phyloP scores from a whole-genome alignment of 2,329 filamentous ascomycete genomes.

The Cercospora citrullina region DNA sequence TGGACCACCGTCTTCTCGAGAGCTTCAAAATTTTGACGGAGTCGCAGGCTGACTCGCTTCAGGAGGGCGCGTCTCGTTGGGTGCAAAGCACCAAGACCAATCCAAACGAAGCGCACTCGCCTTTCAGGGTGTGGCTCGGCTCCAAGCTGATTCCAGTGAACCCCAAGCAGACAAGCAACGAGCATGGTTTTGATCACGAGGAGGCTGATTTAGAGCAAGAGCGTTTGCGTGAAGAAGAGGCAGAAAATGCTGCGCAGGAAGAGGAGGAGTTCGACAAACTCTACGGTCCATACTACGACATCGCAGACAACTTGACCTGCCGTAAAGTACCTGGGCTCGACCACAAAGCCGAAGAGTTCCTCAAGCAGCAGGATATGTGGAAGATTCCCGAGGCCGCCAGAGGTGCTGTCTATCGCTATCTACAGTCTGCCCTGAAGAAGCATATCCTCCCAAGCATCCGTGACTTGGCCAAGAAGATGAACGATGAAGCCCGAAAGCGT shows the following conservation, averaged over 20 bases:
- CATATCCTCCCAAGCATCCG: conserved; percentile 52
- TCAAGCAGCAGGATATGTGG: conserved; percentile 58
- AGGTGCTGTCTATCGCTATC: conserved; percentile 65
- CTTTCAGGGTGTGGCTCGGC: conserved; percentile 60
- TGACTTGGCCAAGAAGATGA: conserved; percentile 52
- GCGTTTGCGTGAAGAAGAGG: conserved; percentile 61
- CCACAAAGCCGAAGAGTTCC: conserved; percentile 40
- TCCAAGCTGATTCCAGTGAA: conserved; percentile 51
- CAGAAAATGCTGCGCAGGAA: conserved; percentile 53
- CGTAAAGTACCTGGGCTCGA: conserved; percentile 34
- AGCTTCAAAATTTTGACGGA: conserved; percentile 60
- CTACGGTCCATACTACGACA: conserved; percentile 32
- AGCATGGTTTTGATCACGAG: conserved; percentile 57
- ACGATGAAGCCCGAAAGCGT: conserved; percentile 52
- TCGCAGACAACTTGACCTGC: conserved; percentile 45
- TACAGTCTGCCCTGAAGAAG: conserved; percentile 59
- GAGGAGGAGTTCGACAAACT: conserved; percentile 44
- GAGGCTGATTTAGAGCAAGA: conserved; percentile 64
- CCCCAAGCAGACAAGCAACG: conserved; percentile 48
- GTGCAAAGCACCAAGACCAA: conserved; percentile 32
- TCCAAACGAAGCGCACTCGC: conserved; percentile 28
- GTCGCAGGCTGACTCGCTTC: conserved; percentile 63
- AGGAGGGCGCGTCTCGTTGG: conserved; percentile 47
- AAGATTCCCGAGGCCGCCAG: conserved; percentile 58
- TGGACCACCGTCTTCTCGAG: conserved; percentile 58